Evolutionary conservation across 306 rosid species (phyloP), one percentile per base, ranked within the genome.

Genomic region (Castanopsis chinensis): DNA sequence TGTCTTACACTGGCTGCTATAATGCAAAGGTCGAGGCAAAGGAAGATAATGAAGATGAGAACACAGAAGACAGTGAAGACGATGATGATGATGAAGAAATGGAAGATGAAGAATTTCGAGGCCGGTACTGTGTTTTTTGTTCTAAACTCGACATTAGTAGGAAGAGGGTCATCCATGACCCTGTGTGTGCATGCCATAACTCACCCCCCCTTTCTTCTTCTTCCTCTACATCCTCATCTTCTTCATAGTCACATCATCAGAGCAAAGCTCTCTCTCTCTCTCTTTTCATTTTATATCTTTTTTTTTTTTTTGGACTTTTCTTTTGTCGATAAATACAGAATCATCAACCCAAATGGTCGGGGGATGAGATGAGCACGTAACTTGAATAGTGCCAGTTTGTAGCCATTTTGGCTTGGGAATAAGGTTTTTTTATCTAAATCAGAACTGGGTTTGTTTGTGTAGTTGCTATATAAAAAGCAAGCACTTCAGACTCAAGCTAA

Each of bases 111-210:
- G 83, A 59, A 60, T 78, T 81, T 75, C 80, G 2, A 20, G 93
- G 97, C n/a, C 14, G 17, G 70, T 92, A 87, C 67, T 94, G 98
- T 83, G 91, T 85, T 65, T 82, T 83, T 33, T 93, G 98, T 83
- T 88, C 97, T 28, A 90, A 93, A 83, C 75, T 90, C 51, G 89
- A 90, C 78, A 85, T 63, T 28, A 73, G 73, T 54, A 82, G 65
- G 86, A 86, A 61, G 58, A 90, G 75, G 82, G 87, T 59, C 45
- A 86, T 87, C 54, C 98, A 93, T 79, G 85, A 85, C 41, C 91
- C 88, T 61, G 69, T 72, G 19, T 91, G 97, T 79, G 78, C 85
- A 56, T 90, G 97, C 73, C 79, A 58, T 82, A 69, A 68, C 71
- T 85, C 87, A 65, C 80, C 85, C 21, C 69, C 83, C 10, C 73